Base-by-base conservation (phyloP, 1,284 basidiomycete species). In the Coriolopsis trogii region DNA sequence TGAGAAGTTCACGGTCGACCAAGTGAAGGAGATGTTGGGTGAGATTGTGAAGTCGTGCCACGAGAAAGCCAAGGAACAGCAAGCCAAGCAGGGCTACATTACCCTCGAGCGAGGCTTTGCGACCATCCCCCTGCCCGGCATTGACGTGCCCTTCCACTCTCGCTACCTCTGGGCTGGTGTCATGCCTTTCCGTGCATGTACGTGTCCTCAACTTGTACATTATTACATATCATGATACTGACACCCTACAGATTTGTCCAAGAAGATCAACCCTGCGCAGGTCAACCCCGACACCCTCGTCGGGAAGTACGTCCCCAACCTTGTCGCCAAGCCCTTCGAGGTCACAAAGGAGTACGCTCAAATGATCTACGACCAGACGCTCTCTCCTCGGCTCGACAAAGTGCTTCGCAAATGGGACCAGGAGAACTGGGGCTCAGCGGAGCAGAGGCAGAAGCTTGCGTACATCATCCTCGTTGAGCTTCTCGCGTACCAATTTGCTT, bases 81-180 rank as follows among this genome's bases (percentile, higher is more conserved):
- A 94, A 70, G 83, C 86, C 63, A 79, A 82, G 10, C 88, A 93
- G 53, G 94, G 93, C n/a, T 85, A 91, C 61, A 93, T 99, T 74
- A 90, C 90, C 62, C 86, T 99, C 48, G 95, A 99, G 68, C 90
- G 96, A 63, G 96, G 96, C 9, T 98, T 95, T 65, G 95, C 93
- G 0, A 95, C 94, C 8, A 97, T 98, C 58, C 95, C 95, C 48
- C 81, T 98, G 10, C 93, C 96, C 29, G 96, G 96, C 64, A 98
- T 99, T 65, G 96, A 99, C 65, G 96, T 99, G 10, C 96, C 97
- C 10, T 99, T 99, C 91, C 96, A 99, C 73, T 95, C 96, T 8
- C 89, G 93, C 62, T 98, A 98, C 76, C 84, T 99, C 40, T 95
- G 96, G 97, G 94, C 95, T 26, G 97, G 96, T 70, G 97, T 99